Base-by-base conservation (phyloP, 202 grass and related monocot genomes). In the Zizania palustris region DNA sequence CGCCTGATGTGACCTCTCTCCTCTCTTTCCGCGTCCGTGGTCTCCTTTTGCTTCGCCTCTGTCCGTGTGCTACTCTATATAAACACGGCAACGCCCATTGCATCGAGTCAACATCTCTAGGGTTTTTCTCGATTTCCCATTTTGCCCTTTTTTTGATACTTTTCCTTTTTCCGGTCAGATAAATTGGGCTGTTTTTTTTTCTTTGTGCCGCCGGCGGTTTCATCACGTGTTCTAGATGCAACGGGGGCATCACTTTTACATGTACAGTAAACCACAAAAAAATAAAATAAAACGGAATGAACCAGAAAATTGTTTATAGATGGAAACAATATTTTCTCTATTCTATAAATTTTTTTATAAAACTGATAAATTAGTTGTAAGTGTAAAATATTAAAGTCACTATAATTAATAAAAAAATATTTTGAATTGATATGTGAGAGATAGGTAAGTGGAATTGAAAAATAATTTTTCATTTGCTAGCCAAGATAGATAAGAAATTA, bases 11-110 rank as follows among this genome's bases (percentile, higher is more conserved):
- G 42, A 72, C 10, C 71, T 14, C 67, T 35, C 76, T 22, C 49
- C 79, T 82, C 43, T 53, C 58, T 82, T 75, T 85, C 70, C 60
- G 82, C 78, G 63, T 58, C 63, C 61, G 51, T 55, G 86, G 53
- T 62, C 56, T 20, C 39, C 64, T 67, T 63, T 7, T 20, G 16
- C 34, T 55, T 84, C 46, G 60, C 1, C 18, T 28, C 34, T 65
- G 69, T 21, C 79, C 51, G 74, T 62, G 71, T 73, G 78, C 67
- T 45, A 15, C 14, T 9, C 11, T 7, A 14, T 73, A 22, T 19
- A 54, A 54, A 65, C 73, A 28, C 40, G 57, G 46, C 51, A 45
- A 42, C 50, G 76, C 44, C 54, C 35, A 60, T 71, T 49, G 65
- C 76, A 34, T 65, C 16, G 0, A 56, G 86, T 80, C 81, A 88